Percentiles rank a stretch among this genome's conserved stretches.
phyloP scores from a whole-genome alignment of 2,329 filamentous ascomycete species.

The Knoxdaviesia capensis region DNA sequence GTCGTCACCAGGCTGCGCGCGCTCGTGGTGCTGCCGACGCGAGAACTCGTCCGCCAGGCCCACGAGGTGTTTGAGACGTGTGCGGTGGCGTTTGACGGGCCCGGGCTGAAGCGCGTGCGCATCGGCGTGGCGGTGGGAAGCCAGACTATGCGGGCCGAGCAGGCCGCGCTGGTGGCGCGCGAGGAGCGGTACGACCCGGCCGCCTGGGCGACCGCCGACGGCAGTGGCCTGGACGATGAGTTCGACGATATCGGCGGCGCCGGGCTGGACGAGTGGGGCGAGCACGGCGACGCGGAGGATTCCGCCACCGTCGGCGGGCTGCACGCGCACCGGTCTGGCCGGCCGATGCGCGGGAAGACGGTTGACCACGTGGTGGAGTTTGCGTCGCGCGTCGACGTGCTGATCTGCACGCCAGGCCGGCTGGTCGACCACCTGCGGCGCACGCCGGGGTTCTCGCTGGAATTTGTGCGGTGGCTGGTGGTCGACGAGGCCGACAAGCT shows the following conservation, averaged over 20 bases:
- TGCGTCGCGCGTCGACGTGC: conserved; percentile 59
- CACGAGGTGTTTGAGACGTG: conserved; percentile 60
- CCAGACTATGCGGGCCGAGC: conserved; percentile 49
- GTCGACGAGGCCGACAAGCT: conserved; percentile 90
- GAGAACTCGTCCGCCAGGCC: conserved; percentile 77
- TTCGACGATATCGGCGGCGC: conserved; percentile 12
- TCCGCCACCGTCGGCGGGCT: conserved; percentile 15
- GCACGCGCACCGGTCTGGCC: too few relatives aligned
- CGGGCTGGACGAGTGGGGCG: conserved; percentile 13
- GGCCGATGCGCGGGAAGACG: conserved; percentile 13
- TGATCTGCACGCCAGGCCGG: conserved; percentile 81
- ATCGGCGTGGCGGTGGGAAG: conserved; percentile 71
- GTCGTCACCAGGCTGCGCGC: conserved; percentile 50
- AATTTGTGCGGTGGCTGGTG: conserved; percentile 67
- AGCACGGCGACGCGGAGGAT: conserved; percentile 19
- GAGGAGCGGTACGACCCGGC: conserved; percentile 42
- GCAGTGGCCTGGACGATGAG: conserved; percentile 11
- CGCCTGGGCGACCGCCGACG: conserved; percentile 25
- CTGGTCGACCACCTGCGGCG: conserved; percentile 78
- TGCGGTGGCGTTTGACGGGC: conserved; percentile 35
- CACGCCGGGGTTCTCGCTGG: conserved; percentile 63
- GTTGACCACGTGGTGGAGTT: conserved; percentile 44
- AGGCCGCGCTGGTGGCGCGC: conserved; percentile 24
- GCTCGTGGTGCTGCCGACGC: conserved; percentile 73
- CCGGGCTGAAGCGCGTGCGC: conserved; percentile 44